phyloP scores from a whole-genome alignment of 768 basidiomycete genomes.

The Agrocybe praecox region DNA sequence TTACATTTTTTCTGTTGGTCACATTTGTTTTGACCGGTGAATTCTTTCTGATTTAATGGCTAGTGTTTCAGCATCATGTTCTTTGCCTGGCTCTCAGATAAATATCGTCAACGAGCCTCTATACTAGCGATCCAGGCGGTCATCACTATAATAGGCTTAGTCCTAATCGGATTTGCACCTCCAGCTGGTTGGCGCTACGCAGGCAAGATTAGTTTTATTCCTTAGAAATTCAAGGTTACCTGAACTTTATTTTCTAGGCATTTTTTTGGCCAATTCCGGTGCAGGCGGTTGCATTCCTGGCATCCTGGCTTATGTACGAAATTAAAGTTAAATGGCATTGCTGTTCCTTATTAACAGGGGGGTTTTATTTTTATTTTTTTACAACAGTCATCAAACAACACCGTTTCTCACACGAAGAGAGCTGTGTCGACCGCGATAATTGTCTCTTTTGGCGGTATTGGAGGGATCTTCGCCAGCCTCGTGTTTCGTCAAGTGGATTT shows the following conservation, averaged over 20 bases:
- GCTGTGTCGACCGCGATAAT: constrained; percentile 49
- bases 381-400: constrained; percentile 49
- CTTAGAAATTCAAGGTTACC: not conserved
- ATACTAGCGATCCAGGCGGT: constrained; percentile 44
- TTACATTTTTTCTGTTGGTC: constrained; percentile 47
- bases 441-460: constrained; percentile 50
- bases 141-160: constrained; percentile 42
- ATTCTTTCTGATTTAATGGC: constrained; percentile 2
- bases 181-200: constrained; percentile 41
- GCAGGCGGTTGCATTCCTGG: constrained; percentile 48
- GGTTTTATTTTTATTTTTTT: not conserved
- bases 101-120: constrained; percentile 40
- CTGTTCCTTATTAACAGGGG: constrained; percentile 6
- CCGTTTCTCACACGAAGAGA: constrained; percentile 50
- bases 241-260: constrained; percentile 29
- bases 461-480: constrained; percentile 49
- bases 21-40: constrained; percentile 34
- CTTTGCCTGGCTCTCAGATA: constrained; percentile 51
- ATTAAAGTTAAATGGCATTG: not conserved
- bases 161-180: constrained; percentile 40
- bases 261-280: constrained; percentile 48
- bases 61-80: constrained; percentile 41
- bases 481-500: constrained; percentile 48
- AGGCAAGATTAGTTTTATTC: constrained; percentile 28
- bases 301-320: constrained; percentile 51